These are phyloP conservation scores for Venturia asperata DNA, from an alignment of 2,329 filamentous ascomycete genomes.

Conservation along the genomic window DNA sequence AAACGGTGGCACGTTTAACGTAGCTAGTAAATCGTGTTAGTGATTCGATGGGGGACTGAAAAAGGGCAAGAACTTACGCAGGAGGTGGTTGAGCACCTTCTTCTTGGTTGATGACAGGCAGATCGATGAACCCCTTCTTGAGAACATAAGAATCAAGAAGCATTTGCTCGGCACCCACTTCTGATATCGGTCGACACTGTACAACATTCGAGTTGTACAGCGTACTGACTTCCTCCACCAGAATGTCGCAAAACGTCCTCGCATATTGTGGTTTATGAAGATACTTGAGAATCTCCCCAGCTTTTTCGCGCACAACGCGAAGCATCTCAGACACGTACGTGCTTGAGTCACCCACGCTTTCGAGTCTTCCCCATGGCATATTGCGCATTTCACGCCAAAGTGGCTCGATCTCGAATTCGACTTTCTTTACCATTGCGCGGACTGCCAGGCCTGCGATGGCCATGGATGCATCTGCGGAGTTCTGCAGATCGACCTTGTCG, in stretches of 20 bases:
- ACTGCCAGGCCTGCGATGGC: conserved; percentile 87
- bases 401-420: conserved; percentile 74
- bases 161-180: conserved; percentile 97
- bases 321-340: conserved; percentile 81
- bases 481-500: conserved; percentile 75
- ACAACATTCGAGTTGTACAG: conserved; percentile 79
- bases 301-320: conserved; percentile 61
- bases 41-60: conserved; percentile 21
- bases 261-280: conserved; percentile 90
- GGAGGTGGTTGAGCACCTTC: conserved; percentile 51
- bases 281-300: conserved; percentile 66
- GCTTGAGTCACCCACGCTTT: conserved; percentile 88
- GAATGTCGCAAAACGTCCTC: conserved; percentile 86
- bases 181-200: conserved; percentile 82
- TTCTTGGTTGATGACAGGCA: conserved; percentile 56
- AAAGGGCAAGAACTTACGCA: conserved; percentile 34
- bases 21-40: conserved; percentile 48
- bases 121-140: conserved; percentile 67
- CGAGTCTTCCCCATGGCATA: conserved; percentile 89
- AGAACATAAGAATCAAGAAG: conserved; percentile 88
- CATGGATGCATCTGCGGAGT: conserved; percentile 90
- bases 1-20: conserved; percentile 75
- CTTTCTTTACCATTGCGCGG: conserved; percentile 71
- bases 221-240: conserved; percentile 80
- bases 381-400: conserved; percentile 97